Base-by-base conservation (phyloP, 1,284 basidiomycete genomes). In the Jaminaea rosea region DNA sequence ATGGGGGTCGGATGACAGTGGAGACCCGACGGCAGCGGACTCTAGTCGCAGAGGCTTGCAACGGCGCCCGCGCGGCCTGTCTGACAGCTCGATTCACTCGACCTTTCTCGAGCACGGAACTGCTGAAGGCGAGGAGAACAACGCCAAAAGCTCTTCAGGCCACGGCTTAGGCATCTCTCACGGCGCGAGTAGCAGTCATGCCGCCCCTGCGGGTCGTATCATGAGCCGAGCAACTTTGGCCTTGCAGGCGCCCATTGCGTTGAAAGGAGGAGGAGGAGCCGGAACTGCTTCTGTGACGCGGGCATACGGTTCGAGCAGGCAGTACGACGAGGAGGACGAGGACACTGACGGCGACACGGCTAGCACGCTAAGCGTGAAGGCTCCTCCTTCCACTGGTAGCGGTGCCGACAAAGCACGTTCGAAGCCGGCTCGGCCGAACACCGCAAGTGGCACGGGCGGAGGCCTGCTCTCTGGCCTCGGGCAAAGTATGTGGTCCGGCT, bases 61-160 rank as follows among this genome's bases (percentile, higher is more conserved):
- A n/a, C 51, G 65, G 45, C 59, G 66, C 19, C 58, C 64, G 2
- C 51, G 70, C 19, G 68, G 68, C 3, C 57, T 73, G 26, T 66
- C 63, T 24, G 70, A 73, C 55, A 68, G 65, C 37, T 69, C 67
- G 2, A 62, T 73, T 13, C 62, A 62, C 23, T 69, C 63, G 32
- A 68, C 63, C 0, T 72, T 63, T 45, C 26, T 73, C 23, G 70
- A 73, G 11, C 52, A 65, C 47, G n/a, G n/a, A n/a, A n/a, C n/a
- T n/a, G n/a, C n/a, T n/a, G n/a, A n/a, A n/a, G n/a, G n/a, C n/a
- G n/a, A n/a, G n/a, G 54, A 48, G n/a, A 29, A 42, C 26, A 26
- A 26, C 21, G 28, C 24, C 13, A 26, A 36, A 15, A 46, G 11
- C 17, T 19, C 50, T 11, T 17, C 58, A 26, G 42, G 52, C 36